Conservation (phyloP, 1,139 yeast species). For the Saccharomycopsis hybrid region DNA sequence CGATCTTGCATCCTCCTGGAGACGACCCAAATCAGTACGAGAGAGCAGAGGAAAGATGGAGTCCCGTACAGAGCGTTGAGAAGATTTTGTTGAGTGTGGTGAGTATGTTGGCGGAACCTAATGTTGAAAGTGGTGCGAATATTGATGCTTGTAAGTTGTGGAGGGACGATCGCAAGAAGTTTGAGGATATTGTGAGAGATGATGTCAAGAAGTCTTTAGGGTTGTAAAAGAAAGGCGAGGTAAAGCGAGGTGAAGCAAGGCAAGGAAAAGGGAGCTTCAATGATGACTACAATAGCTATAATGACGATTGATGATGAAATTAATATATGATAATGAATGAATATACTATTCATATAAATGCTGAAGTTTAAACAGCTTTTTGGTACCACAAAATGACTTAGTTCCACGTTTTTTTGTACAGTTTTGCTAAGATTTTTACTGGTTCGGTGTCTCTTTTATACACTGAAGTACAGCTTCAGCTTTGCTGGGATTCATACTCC, state of each 20-base stretch:
- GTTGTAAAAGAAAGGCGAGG: conserved; percentile 30
- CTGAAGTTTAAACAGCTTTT: too few relatives aligned
- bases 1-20: conserved; percentile 92
- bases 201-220: conserved; percentile 69
- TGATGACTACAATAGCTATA: too few relatives aligned
- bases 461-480: too few relatives aligned
- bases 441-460: too few relatives aligned
- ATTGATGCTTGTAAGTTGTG: conserved; percentile 94
- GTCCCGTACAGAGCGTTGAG: conserved; percentile 95
- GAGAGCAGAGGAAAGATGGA: conserved; percentile 94
- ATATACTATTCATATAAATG: too few relatives aligned
- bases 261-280: not conserved
- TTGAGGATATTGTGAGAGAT: conserved; percentile 53
- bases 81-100: conserved; percentile 86
- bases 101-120: conserved; percentile 96
- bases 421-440: too few relatives aligned
- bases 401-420: too few relatives aligned
- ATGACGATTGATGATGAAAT: too few relatives aligned
- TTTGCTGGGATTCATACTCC: too few relatives aligned
- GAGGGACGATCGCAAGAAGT: conserved; percentile 75
- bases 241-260: not conserved
- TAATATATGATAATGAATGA: too few relatives aligned
- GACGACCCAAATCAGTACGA: conserved; percentile 97
- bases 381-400: too few relatives aligned
- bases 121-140: conserved; percentile 94